Conservation (phyloP, 1,284 basidiomycete genomes). For the Nidula niveotomentosa region DNA sequence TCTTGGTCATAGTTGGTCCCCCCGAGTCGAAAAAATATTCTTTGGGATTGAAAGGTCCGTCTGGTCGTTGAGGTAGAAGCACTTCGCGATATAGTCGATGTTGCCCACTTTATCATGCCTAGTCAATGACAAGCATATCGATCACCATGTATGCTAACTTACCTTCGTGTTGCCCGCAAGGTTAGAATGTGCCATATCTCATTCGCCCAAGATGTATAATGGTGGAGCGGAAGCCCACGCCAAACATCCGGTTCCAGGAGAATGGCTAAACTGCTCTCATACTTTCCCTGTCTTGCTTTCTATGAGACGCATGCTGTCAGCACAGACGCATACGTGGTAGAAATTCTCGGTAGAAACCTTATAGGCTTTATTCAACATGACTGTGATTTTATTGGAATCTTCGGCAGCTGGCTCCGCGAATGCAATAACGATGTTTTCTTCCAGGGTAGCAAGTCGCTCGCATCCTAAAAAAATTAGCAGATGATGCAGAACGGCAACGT, state of each 20-base stretch:
- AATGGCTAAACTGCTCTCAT: constrained; percentile 57
- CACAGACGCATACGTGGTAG: not conserved
- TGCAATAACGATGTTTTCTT: constrained; percentile 68
- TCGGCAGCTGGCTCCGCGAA: constrained; percentile 58
- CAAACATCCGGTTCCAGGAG: constrained; percentile 71
- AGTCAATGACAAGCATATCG: not conserved
- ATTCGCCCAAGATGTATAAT: constrained; percentile 68
- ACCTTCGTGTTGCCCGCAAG: constrained; percentile 69
- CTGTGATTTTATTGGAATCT: constrained; percentile 60
- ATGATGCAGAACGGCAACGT: not conserved
- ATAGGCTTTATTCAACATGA: constrained; percentile 64
- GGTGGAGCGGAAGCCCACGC: constrained; percentile 60
- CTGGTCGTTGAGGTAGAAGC: constrained; percentile 58
- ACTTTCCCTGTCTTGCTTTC: constrained; percentile 69
- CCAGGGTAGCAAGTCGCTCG: constrained; percentile 56
- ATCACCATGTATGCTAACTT: constrained; percentile 13
- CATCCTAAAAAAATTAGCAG: constrained; percentile 48
- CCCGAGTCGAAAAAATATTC: constrained; percentile 42
- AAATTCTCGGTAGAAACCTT: constrained; percentile 4
- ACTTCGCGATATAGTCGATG: constrained; percentile 61
- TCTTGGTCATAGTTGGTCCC: constrained; percentile 38
- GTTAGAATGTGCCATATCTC: constrained; percentile 76
- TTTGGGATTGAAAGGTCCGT: constrained; percentile 46
- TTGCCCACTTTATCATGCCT: constrained; percentile 45
- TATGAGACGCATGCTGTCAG: constrained; percentile 21